Conservation (phyloP, 441 rosid genomes). For the Bruguiera hainesii region DNA sequence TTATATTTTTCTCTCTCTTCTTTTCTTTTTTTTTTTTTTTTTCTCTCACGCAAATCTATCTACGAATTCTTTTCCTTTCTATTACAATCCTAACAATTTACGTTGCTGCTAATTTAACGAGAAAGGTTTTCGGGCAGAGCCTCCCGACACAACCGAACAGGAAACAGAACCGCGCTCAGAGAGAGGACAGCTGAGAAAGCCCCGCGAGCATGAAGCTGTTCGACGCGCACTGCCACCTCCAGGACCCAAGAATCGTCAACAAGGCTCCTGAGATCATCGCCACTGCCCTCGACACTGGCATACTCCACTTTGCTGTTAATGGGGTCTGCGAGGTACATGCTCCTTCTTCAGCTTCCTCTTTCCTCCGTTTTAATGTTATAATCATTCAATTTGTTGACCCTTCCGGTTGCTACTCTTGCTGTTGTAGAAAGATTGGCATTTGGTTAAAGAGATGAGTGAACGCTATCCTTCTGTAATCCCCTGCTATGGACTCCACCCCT, state of each 20-base stretch:
- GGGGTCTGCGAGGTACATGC: conserved; percentile 63
- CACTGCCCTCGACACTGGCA: conserved; percentile 54
- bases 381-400: background rate
- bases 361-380: background rate
- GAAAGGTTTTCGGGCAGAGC: too few species aligned
- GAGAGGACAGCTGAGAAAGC: too few species aligned
- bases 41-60: too few species aligned
- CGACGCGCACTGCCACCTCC: conserved; percentile 92
- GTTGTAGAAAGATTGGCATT: conserved; percentile 68
- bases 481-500: conserved; percentile 87
- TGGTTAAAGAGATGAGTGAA: conserved; percentile 72
- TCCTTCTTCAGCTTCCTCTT: background rate
- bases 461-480: conserved; percentile 66
- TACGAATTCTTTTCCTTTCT: too few species aligned
- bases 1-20: too few species aligned
- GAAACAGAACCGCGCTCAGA: too few species aligned
- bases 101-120: too few species aligned
- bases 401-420: background rate
- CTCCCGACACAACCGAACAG: too few species aligned
- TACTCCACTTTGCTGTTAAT: conserved; percentile 71
- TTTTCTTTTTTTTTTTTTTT: too few species aligned
- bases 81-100: too few species aligned
- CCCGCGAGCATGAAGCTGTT: conserved; percentile 47
- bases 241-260: conserved; percentile 67
- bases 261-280: conserved; percentile 54